phyloP scores from a whole-genome alignment of 1,284 basidiomycete species.

The Malassezia restricta region DNA sequence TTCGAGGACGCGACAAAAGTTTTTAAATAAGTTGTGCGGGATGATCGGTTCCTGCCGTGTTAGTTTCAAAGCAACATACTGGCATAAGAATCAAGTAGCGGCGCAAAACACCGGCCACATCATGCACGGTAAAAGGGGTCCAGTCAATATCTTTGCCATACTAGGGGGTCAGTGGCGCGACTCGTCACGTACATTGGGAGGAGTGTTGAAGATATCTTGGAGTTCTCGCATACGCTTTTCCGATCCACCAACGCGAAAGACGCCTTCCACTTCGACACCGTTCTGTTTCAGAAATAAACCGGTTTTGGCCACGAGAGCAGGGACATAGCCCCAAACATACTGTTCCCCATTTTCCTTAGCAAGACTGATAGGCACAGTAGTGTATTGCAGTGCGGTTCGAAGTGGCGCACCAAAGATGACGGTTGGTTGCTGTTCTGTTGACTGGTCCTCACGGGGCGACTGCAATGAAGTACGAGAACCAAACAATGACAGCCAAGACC shows the following conservation, averaged over 20 bases:
- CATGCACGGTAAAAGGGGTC: conserved; percentile 82
- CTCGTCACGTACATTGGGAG: conserved; percentile 50
- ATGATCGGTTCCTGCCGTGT: conserved; percentile 61
- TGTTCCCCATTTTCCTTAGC: conserved; percentile 52
- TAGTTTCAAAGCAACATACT: conserved; percentile 48
- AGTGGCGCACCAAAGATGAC: conserved; percentile 72
- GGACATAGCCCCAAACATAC: conserved; percentile 60
- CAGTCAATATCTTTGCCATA: conserved; percentile 89
- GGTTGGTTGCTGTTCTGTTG: background rate
- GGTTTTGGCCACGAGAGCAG: conserved; percentile 94
- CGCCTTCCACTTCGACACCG: conserved; percentile 66
- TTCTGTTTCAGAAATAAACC: conserved; percentile 50
- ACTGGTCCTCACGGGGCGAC: background rate
- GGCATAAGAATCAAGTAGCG: conserved; percentile 84
- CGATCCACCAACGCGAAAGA: conserved; percentile 65
- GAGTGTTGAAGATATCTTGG: conserved; percentile 74
- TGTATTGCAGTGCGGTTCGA: conserved; percentile 68
- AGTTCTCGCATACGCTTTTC: conserved; percentile 90
- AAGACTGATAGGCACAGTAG: conserved; percentile 89
- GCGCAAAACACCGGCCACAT: conserved; percentile 88
- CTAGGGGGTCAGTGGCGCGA: conserved; percentile 47
- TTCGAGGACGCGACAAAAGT: conserved; percentile 64
- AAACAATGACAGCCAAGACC: conserved; percentile 8
- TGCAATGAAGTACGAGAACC: background rate
- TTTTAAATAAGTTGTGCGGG: conserved; percentile 72